These are phyloP conservation scores for Periconia macrospinosa DNA, from an alignment of 2,329 filamentous ascomycete genomes.

Conservation along the genomic window DNA sequence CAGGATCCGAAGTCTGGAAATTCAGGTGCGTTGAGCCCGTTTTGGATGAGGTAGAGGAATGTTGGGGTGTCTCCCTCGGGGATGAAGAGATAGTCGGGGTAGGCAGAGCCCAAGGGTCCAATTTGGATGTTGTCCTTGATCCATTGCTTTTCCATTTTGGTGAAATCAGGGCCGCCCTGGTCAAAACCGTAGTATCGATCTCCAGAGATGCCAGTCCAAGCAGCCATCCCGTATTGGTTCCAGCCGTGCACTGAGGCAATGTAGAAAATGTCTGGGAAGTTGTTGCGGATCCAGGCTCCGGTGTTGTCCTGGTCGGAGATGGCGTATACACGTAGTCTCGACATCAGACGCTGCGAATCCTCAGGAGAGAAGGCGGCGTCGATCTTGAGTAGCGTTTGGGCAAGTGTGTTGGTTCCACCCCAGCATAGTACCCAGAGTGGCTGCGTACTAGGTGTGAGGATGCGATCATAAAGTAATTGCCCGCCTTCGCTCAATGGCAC, in stretches of 20 bases:
- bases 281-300: slow-evolving; percentile 58
- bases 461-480: slow-evolving; percentile 48
- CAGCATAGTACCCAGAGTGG: slow-evolving; percentile 58
- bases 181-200: slow-evolving; percentile 53
- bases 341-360: slow-evolving; percentile 35
- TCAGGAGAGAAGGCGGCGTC: slow-evolving; percentile 34
- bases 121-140: slow-evolving; percentile 58
- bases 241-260: slow-evolving; percentile 60
- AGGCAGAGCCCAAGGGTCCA: slow-evolving; percentile 47
- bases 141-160: slow-evolving; percentile 55
- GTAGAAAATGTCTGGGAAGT: slow-evolving; percentile 59
- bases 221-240: slow-evolving; percentile 57
- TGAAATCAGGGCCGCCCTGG: slow-evolving; percentile 52
- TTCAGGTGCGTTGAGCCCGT: slow-evolving; percentile 52
- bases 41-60: slow-evolving; percentile 54
- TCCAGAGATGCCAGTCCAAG: slow-evolving; percentile 61
- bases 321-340: slow-evolving; percentile 42
- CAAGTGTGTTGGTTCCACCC: slow-evolving; percentile 58
- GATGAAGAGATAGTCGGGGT: slow-evolving; percentile 53
- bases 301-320: slow-evolving; percentile 64
- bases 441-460: slow-evolving; percentile 42
- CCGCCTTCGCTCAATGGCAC: slow-evolving; percentile 47
- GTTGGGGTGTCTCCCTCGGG: slow-evolving; percentile 59
- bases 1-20: slow-evolving; percentile 53
- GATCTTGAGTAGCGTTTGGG: slow-evolving; percentile 51